These are phyloP conservation scores for Tolypocladium sp. DNA, from an alignment of 2,329 filamentous ascomycete species.

Conservation along the genomic window DNA sequence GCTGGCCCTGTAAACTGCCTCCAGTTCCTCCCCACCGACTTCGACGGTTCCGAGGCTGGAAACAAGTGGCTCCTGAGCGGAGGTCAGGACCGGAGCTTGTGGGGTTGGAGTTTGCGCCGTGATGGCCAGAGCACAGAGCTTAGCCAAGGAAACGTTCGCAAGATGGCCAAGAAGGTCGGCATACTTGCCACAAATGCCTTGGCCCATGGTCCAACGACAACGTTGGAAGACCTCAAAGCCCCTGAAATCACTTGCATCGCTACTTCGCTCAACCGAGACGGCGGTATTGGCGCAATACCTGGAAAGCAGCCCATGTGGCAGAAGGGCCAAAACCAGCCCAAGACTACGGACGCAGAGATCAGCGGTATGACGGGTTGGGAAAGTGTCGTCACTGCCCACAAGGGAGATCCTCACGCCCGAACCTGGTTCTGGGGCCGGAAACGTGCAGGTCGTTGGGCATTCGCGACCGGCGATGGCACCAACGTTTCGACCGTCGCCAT, in stretches of 20 bases:
- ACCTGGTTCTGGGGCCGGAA: slow-evolving; percentile 99
- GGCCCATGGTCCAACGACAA: slow-evolving; percentile 51
- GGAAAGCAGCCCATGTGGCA: slow-evolving; percentile 78
- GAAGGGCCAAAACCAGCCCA: slow-evolving; percentile 57
- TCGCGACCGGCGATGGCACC: slow-evolving; percentile 75
- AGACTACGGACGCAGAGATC: slow-evolving; percentile 57
- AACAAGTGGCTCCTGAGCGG: slow-evolving; percentile 94
- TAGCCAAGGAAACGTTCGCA: slow-evolving; percentile 81
- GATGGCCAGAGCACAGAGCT: slow-evolving; percentile 92
- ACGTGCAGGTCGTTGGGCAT: slow-evolving; percentile 84
- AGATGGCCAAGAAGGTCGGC: slow-evolving; percentile 83
- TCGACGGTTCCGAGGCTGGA: slow-evolving; percentile 77
- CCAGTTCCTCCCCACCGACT: slow-evolving; percentile 77
- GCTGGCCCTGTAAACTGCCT: slow-evolving; percentile 76
- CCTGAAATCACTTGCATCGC: slow-evolving; percentile 88
- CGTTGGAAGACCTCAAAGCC: slow-evolving; percentile 71
- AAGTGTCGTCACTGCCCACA: slow-evolving; percentile 88
- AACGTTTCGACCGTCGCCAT: slow-evolving; percentile 81
- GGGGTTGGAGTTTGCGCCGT: slow-evolving; percentile 91
- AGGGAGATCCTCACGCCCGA: slow-evolving; percentile 71
- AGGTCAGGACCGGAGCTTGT: slow-evolving; percentile 81
- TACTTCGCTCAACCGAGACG: slow-evolving; percentile 86
- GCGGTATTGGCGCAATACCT: slow-evolving; percentile 78
- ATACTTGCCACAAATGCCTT: slow-evolving; percentile 50
- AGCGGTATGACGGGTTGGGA: slow-evolving; percentile 89